phyloP scores from a whole-genome alignment of 2,329 filamentous ascomycete genomes.

The Fusarium siculi region DNA sequence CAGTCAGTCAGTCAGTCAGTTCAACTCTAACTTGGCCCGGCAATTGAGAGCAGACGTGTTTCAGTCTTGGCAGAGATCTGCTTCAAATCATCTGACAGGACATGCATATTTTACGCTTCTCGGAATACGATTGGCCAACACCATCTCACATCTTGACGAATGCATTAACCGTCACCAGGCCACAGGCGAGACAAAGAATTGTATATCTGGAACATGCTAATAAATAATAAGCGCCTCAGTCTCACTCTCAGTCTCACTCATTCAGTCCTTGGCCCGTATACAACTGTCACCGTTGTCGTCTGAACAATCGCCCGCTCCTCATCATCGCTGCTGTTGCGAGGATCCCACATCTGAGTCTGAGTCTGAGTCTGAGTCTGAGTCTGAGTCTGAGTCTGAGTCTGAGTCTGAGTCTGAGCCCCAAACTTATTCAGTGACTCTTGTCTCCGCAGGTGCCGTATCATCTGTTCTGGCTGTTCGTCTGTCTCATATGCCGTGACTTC shows the following conservation, averaged over 20 bases:
- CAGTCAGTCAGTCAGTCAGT: background rate
- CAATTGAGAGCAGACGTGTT: slow-evolving; percentile 10
- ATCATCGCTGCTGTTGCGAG: slow-evolving; percentile 23
- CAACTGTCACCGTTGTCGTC: slow-evolving; percentile 41
- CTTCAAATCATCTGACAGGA: background rate
- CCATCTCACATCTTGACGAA: background rate
- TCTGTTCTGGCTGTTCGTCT: slow-evolving; percentile 23
- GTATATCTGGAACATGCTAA: background rate
- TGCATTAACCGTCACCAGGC: background rate
- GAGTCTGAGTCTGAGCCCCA: slow-evolving; percentile 7
- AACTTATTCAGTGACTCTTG: slow-evolving; percentile 41
- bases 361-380: slow-evolving; percentile 8
- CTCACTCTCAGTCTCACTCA: background rate
- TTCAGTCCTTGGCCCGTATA: slow-evolving; percentile 31
- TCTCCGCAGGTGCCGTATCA: slow-evolving; percentile 33
- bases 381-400: slow-evolving; percentile 5
- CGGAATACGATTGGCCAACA: background rate
- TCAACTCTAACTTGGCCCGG: background rate
- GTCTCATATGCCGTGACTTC: slow-evolving; percentile 22
- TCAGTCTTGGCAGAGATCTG: slow-evolving; percentile 15
- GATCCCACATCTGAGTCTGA: slow-evolving; percentile 17
- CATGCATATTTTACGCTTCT: background rate
- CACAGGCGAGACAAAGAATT: background rate
- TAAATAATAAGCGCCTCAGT: background rate
- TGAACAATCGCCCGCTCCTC: slow-evolving; percentile 39